Conservation (phyloP, 768 basidiomycete genomes). For the Boletus rubropictus region DNA sequence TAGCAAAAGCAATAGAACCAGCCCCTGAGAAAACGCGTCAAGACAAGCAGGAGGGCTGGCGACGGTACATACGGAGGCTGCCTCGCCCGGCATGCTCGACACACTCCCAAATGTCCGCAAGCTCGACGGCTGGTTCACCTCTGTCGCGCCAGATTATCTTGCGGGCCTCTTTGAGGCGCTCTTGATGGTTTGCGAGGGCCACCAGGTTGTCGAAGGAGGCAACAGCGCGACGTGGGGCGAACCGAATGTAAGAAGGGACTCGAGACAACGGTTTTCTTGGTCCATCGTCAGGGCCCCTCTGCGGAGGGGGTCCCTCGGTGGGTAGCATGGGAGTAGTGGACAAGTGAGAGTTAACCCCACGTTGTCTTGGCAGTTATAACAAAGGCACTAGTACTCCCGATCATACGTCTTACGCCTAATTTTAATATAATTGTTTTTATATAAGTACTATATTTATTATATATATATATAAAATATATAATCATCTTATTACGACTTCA, state of each 20-base stretch:
- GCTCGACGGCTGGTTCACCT: slow-evolving; percentile 68
- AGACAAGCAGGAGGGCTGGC: background rate
- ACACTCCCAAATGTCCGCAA: slow-evolving; percentile 59
- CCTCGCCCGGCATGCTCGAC: slow-evolving; percentile 66
- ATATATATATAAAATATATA: no score
- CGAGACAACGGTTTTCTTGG: slow-evolving; percentile 10
- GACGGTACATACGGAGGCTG: slow-evolving; percentile 54
- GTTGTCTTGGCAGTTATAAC: no score
- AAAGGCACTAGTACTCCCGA: no score
- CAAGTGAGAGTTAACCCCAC: no score
- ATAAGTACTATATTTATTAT: no score
- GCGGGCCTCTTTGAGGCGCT: slow-evolving; percentile 62
- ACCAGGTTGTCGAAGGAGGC: slow-evolving; percentile 81
- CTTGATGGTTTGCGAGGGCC: slow-evolving; percentile 79
- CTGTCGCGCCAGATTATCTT: slow-evolving; percentile 79
- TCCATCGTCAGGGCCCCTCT: background rate
- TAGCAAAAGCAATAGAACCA: slow-evolving; percentile 69
- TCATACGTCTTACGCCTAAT: no score
- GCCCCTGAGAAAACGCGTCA: slow-evolving; percentile 50
- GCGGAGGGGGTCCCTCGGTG: background rate
- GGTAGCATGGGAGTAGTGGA: slow-evolving; percentile 3
- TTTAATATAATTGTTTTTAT: no score
- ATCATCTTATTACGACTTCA: no score
- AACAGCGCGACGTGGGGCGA: slow-evolving; percentile 54
- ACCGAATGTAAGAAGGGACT: slow-evolving; percentile 38